Evolutionary conservation across 345 rosid species (phyloP).

Genomic region (Pistacia integerrima): DNA sequence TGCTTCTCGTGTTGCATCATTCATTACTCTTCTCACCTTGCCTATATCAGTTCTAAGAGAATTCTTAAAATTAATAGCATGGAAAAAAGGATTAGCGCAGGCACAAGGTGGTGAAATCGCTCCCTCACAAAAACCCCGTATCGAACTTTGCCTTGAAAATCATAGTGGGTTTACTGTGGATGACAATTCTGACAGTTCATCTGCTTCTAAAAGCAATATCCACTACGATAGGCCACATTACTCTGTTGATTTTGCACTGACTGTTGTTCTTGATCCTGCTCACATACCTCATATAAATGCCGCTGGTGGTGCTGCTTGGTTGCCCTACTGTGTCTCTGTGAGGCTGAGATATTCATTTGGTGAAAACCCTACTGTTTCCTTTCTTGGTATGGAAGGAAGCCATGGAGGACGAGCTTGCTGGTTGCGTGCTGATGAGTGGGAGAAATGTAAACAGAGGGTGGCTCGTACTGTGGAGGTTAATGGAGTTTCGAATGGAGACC

Average conservation of each 20-base stretch:
- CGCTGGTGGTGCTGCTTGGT: slow-evolving; percentile 99
- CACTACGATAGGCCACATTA: slow-evolving; percentile 80
- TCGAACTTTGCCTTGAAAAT: slow-evolving; percentile 92
- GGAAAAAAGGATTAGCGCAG: slow-evolving; percentile 91
- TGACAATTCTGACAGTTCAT: slow-evolving; percentile 43
- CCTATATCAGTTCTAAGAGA: slow-evolving; percentile 92
- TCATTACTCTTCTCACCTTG: slow-evolving; percentile 96
- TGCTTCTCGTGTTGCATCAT: slow-evolving; percentile 97
- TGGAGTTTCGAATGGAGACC: slow-evolving; percentile 53
- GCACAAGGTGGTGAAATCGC: slow-evolving; percentile 81
- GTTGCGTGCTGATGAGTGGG: slow-evolving; percentile 84
- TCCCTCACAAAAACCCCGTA: slow-evolving; percentile 87
- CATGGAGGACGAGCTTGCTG: slow-evolving; percentile 98
- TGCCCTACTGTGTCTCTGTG: slow-evolving; percentile 92
- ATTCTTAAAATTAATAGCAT: slow-evolving; percentile 90
- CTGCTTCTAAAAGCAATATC: slow-evolving; percentile 81
- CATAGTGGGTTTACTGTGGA: slow-evolving; percentile 56
- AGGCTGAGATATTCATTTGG: slow-evolving; percentile 79
- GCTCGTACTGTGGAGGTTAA: slow-evolving; percentile 60
- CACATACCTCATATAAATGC: slow-evolving; percentile 76
- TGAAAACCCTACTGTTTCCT: slow-evolving; percentile 58
- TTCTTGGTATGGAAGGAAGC: slow-evolving; percentile 95
- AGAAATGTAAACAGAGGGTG: slow-evolving; percentile 85
- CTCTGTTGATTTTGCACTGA: slow-evolving; percentile 83
- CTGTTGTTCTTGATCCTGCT: slow-evolving; percentile 93